Percentiles rank a stretch among this genome's conserved stretches.
Evolutionary conservation across 2,329 filamentous ascomycete species (phyloP).

Genomic region (Cladophialophora carrionii): DNA sequence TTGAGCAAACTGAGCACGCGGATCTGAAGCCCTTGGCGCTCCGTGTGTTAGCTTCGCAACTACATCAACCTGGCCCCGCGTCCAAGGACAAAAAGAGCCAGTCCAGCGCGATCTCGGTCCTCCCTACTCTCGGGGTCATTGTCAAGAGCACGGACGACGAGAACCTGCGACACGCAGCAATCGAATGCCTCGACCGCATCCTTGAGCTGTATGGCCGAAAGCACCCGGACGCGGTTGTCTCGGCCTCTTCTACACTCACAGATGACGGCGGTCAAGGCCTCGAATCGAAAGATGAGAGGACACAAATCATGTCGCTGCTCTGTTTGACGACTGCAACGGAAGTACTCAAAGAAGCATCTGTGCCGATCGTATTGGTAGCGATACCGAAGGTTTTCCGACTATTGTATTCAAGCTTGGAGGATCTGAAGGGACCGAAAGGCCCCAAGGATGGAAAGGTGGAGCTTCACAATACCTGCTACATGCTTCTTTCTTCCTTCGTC

Average conservation of each 20-base stretch:
- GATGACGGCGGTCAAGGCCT: constrained; percentile 51
- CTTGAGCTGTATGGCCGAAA: constrained; percentile 95
- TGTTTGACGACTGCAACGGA: constrained; percentile 89
- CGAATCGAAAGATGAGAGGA: constrained; percentile 25
- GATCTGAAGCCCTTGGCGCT: constrained; percentile 74
- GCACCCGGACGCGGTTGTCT: constrained; percentile 74
- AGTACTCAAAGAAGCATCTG: constrained; percentile 81
- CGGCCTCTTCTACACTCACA: constrained; percentile 75
- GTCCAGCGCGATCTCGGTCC: constrained; percentile 58
- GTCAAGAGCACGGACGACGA: constrained; percentile 73
- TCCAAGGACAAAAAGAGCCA: constrained; percentile 56
- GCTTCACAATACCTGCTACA: constrained; percentile 80
- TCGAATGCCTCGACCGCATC: constrained; percentile 90
- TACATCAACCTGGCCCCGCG: constrained; percentile 63
- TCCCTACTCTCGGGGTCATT: constrained; percentile 76
- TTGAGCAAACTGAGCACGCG: constrained; percentile 66
- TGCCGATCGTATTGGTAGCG: constrained; percentile 77
- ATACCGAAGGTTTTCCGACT: constrained; percentile 73
- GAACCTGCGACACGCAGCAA: constrained; percentile 78
- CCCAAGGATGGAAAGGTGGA: constrained; percentile 52
- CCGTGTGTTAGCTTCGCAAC: constrained; percentile 76
- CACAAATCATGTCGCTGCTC: constrained; percentile 56
- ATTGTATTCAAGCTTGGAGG: constrained; percentile 56
- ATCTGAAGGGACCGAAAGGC: neutral
- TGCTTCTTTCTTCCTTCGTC: constrained; percentile 76